Conservation (phyloP, 2,329 filamentous ascomycete genomes). For the Venturia effusa region DNA sequence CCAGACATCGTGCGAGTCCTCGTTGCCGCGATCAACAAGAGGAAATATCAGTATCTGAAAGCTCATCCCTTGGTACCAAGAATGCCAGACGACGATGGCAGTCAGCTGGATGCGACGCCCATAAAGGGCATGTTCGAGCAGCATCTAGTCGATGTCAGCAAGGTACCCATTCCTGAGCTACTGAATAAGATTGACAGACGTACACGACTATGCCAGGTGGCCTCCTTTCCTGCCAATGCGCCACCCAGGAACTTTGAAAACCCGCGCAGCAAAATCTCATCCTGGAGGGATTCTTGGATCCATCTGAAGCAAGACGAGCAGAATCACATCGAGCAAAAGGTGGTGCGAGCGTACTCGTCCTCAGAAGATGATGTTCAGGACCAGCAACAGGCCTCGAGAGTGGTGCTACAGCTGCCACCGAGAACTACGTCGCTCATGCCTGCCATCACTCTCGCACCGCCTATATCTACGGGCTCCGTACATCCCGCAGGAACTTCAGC, state of each 20-base stretch:
- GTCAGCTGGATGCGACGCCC: neutral
- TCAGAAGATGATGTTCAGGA: neutral
- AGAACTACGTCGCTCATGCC: neutral
- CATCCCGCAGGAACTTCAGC: neutral
- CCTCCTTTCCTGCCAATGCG: neutral
- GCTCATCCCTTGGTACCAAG: conserved; percentile 7
- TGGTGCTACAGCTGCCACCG: neutral
- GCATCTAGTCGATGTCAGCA: conserved; percentile 9
- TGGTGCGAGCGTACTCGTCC: neutral
- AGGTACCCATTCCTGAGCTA: neutral
- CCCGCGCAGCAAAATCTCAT: neutral
- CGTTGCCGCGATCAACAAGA: conserved; percentile 4
- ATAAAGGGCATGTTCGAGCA: conserved; percentile 2
- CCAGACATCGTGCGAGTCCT: neutral
- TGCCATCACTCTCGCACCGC: neutral
- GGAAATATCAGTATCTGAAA: conserved; percentile 8
- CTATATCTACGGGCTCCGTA: neutral
- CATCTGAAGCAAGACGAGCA: neutral
- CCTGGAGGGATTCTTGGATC: neutral
- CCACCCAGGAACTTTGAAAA: neutral
- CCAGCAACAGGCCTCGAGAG: neutral
- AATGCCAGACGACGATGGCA: conserved; percentile 2
- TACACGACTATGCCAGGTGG: neutral
- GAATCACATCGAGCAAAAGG: neutral
- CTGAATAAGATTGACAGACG: conserved; percentile 5